Evolutionary conservation across 805 yeast species (phyloP), one percentile per base, ranked within the genome.

Genomic region (Yamadazyma scolyti): DNA sequence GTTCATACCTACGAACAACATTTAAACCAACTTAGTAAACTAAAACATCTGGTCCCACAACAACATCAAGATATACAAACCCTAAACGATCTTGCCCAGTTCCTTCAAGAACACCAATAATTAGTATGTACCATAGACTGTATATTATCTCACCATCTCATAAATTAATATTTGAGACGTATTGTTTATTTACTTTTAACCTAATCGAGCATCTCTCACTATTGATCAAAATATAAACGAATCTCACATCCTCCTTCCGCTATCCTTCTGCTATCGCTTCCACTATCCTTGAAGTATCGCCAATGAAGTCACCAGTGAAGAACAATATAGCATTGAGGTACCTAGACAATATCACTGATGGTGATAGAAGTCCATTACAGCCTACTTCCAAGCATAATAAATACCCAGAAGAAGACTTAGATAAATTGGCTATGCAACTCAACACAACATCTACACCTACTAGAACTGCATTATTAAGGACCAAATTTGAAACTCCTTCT

Each of bases 401-500:
- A 6, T 25, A 36, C 25, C 43, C 47, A n/a, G 51, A 47, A 28
- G 54, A 48, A 19, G 71, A 65, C 36, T 47, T 65, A 31, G 72
- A 65, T 24, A 54, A 44, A 12, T 46, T 65, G 27, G 70, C 71
- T 9, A 47, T 54, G 25, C 61, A 65, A 40, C 44, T 65, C 38
- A 49, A 50, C 11, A 44, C 56, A 2, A 29, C 22, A 2, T 40
- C 52, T 2, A 44, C 52, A 16, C 47, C 50, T 13, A 52, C 60
- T 6, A 56, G 52, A 25, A 46, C 54, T 4, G 55, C 49, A 5
- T 37, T 58, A 13, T 42, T 61, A 10, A 46, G 61, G 23, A 42
- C 60, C 4, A 50, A 54, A 23, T 65, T 57, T 34, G 69, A 63
- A 30, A 50, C 67, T 1, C 66, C 68, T 2, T 61, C 68, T 9